These are phyloP conservation scores for Kandelia obovata DNA, from an alignment of 345 rosid genomes.

Conservation along the genomic window DNA sequence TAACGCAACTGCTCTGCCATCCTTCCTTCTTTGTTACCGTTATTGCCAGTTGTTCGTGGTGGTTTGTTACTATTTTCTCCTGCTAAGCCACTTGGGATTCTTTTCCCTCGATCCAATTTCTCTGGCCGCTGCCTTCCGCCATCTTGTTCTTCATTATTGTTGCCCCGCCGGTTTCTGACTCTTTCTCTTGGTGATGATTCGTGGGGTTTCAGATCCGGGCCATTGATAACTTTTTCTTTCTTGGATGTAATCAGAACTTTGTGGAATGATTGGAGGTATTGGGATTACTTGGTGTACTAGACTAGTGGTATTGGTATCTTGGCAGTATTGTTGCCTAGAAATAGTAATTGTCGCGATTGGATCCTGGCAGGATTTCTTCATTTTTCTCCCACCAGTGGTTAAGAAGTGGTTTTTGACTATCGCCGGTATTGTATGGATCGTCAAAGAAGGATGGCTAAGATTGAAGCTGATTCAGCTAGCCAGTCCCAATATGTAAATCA, in stretches of 20 bases:
- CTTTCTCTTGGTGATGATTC: constrained; percentile 31
- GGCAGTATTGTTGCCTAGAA: constrained; percentile 2
- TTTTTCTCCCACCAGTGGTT: constrained; percentile 51
- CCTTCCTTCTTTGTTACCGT: constrained; percentile 68
- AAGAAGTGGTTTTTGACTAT: constrained; percentile 29
- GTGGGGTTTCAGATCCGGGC: constrained; percentile 24
- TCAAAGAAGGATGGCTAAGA: constrained; percentile 61
- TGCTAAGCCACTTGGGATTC: constrained; percentile 44
- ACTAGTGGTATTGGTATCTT: neutral
- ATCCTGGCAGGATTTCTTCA: constrained; percentile 39
- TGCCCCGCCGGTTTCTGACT: constrained; percentile 16
- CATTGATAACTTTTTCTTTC: constrained; percentile 35
- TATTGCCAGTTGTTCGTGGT: constrained; percentile 41
- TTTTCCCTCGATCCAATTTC: constrained; percentile 29
- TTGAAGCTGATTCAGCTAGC: constrained; percentile 56
- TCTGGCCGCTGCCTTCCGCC: constrained; percentile 21
- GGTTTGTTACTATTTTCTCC: constrained; percentile 41
- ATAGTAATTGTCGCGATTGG: too few species aligned
- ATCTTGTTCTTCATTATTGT: constrained; percentile 17
- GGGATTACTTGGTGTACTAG: constrained; percentile 8
- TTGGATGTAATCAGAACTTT: constrained; percentile 31
- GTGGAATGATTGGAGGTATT: constrained; percentile 21
- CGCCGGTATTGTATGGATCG: constrained; percentile 43
- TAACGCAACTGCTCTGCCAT: constrained; percentile 90
- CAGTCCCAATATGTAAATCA: constrained; percentile 60